A percentile compares a stretch with the other conserved stretches of the same genome.
Evolutionary conservation across 306 rosid species (phyloP).

Genomic region (Citrullus colocynthis): DNA sequence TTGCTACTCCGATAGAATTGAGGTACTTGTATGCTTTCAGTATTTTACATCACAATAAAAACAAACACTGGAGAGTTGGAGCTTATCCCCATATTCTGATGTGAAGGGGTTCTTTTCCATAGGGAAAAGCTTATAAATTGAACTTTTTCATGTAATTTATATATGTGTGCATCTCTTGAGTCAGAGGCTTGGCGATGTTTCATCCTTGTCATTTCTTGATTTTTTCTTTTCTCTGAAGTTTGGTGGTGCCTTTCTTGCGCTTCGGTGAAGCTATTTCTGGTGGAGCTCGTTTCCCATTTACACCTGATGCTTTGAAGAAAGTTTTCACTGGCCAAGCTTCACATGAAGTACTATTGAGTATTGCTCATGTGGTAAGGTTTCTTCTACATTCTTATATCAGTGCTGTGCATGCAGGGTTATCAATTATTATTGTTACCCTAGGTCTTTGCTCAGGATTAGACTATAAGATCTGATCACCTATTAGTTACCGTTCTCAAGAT

Average conservation of each 20-base stretch:
- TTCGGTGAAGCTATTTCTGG: conserved; percentile 70
- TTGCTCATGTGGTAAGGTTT: conserved; percentile 64
- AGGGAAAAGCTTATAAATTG: not conserved
- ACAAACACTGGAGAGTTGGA: not conserved
- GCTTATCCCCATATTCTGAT: not conserved
- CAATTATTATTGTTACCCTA: conserved; percentile 1
- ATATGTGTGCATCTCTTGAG: not conserved
- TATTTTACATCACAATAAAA: not conserved
- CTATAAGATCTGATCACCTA: not conserved
- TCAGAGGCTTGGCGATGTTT: not conserved
- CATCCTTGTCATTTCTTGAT: not conserved
- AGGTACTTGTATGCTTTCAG: conserved; percentile 38
- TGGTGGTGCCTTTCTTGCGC: conserved; percentile 83
- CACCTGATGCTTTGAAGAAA: conserved; percentile 78
- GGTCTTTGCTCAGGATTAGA: not conserved
- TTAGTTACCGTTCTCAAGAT: not conserved
- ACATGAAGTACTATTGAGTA: conserved; percentile 44
- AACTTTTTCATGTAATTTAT: not conserved
- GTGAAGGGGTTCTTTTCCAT: not conserved
- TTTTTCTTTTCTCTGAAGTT: conserved; percentile 27
- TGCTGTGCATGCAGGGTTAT: not conserved
- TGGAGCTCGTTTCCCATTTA: conserved; percentile 68
- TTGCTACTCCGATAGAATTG: conserved; percentile 84
- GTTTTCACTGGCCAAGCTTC: conserved; percentile 82
- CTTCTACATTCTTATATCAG: not conserved